Percentiles rank a stretch among this genome's conserved stretches.
phyloP scores from a whole-genome alignment of 208 protist species.

The Wallacemonas sp. region DNA sequence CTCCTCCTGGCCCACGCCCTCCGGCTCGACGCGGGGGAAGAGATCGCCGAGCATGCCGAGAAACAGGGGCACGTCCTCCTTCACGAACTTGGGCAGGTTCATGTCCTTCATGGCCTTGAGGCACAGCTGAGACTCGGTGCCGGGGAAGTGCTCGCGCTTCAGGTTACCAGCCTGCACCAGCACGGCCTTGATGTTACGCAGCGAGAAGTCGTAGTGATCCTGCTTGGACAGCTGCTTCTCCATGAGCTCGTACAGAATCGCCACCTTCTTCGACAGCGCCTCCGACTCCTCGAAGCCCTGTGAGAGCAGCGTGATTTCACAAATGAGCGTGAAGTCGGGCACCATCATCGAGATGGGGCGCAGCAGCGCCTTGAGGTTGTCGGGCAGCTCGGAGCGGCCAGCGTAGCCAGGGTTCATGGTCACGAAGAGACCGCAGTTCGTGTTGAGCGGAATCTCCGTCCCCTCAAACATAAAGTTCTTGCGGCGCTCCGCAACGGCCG shows the following conservation, averaged over 20 bases:
- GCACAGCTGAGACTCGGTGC: slow-evolving; percentile 95
- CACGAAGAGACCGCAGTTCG: slow-evolving; percentile 97
- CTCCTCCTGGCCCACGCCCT: slow-evolving; percentile 69
- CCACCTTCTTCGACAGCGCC: slow-evolving; percentile 95
- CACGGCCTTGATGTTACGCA: slow-evolving; percentile 98
- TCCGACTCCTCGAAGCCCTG: slow-evolving; percentile 96
- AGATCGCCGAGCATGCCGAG: slow-evolving; percentile 95
- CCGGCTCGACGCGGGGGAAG: slow-evolving; percentile 93
- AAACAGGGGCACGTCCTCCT: slow-evolving; percentile 97
- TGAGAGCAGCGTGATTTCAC: slow-evolving; percentile 97
- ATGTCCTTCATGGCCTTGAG: slow-evolving; percentile 96
- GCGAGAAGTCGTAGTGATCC: slow-evolving; percentile 98
- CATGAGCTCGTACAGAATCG: slow-evolving; percentile 96
- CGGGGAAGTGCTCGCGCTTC: slow-evolving; percentile 90
- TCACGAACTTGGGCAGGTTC: slow-evolving; percentile 98
- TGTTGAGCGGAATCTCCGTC: slow-evolving; percentile 95
- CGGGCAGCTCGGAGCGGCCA: slow-evolving; percentile 97
- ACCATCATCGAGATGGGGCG: slow-evolving; percentile 99
- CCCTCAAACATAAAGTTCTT: slow-evolving; percentile 94
- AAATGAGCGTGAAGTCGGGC: slow-evolving; percentile 97
- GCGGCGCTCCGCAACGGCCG: slow-evolving; percentile 78
- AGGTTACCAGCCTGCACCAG: slow-evolving; percentile 95
- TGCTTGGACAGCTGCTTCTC: slow-evolving; percentile 98
- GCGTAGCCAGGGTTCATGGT: slow-evolving; percentile 99
- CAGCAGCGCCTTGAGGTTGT: slow-evolving; percentile 98